Conservation (phyloP, 441 rosid species). For the Viola pubescens region DNA sequence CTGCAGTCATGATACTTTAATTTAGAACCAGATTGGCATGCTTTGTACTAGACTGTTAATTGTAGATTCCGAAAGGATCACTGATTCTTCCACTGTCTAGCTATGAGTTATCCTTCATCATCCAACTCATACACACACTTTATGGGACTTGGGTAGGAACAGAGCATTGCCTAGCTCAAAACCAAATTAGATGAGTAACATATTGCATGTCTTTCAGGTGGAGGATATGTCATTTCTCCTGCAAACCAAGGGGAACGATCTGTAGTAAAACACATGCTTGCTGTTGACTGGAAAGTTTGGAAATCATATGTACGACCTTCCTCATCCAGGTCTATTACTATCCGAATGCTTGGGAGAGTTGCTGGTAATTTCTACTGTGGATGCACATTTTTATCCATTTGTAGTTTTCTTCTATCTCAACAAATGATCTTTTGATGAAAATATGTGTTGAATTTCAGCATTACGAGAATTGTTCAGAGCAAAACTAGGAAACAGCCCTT, state of each 20-base stretch:
- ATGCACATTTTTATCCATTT: slow-evolving; percentile 15
- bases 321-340: slow-evolving; percentile 71
- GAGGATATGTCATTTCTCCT: slow-evolving; percentile 87
- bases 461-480: slow-evolving; percentile 72
- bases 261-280: slow-evolving; percentile 94
- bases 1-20: not conserved
- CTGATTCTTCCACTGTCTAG: slow-evolving; percentile 5
- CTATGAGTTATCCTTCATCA: not conserved
- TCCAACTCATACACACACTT: not conserved
- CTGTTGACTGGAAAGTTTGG: slow-evolving; percentile 95
- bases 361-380: slow-evolving; percentile 47
- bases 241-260: slow-evolving; percentile 63
- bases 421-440: not conserved
- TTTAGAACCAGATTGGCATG: not conserved
- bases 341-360: slow-evolving; percentile 83
- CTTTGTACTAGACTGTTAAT: not conserved
- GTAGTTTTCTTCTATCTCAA: not conserved
- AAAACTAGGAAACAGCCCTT: slow-evolving; percentile 50
- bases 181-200: slow-evolving; percentile 12
- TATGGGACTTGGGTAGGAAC: not conserved
- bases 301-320: slow-evolving; percentile 62
- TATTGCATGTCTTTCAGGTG: slow-evolving; percentile 49
- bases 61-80: not conserved
- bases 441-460: slow-evolving; percentile 40
- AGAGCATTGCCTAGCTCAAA: not conserved